These are phyloP conservation scores for Drosera spatulata DNA, from an alignment of 179 eudicot species.

Conservation along the genomic window DNA sequence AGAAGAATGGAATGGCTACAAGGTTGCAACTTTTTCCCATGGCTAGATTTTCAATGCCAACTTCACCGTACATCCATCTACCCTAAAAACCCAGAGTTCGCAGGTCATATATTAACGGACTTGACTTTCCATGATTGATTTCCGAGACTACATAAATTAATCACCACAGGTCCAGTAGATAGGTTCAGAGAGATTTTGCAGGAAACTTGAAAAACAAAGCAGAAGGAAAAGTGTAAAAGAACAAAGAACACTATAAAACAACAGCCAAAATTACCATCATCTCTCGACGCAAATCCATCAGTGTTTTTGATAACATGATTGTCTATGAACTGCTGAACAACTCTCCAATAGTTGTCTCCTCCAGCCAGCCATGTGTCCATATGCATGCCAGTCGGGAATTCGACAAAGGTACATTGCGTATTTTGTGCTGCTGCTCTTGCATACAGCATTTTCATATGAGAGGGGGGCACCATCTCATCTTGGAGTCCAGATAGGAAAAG, in stretches of 20 bases:
- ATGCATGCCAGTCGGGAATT: constrained; percentile 87
- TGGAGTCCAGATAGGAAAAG: constrained; percentile 76
- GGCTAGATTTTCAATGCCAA: too few relatives aligned
- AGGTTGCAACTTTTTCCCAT: too few relatives aligned
- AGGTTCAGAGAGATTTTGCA: too few relatives aligned
- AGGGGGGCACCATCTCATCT: constrained; percentile 92
- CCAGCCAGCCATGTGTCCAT: constrained; percentile 96
- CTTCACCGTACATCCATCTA: too few relatives aligned
- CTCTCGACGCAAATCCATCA: constrained; percentile 19
- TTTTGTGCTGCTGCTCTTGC: constrained; percentile 80
- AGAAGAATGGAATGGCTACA: too few relatives aligned
- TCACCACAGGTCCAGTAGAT: too few relatives aligned
- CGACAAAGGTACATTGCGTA: constrained; percentile 43
- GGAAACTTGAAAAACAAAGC: too few relatives aligned
- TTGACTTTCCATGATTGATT: constrained; percentile 16
- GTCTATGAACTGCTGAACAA: constrained; percentile 39
- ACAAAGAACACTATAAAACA: too few relatives aligned
- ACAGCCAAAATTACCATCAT: constrained; percentile 14
- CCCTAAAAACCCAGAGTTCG: too few relatives aligned
- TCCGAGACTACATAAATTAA: too few relatives aligned
- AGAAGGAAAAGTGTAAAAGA: too few relatives aligned
- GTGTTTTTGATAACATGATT: constrained; percentile 24
- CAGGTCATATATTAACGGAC: too few relatives aligned
- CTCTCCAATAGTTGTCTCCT: constrained; percentile 77
- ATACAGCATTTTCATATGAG: constrained; percentile 73